Evolutionary conservation across 805 yeast genomes (phyloP).

Genomic region (Candida lessepsii): DNA sequence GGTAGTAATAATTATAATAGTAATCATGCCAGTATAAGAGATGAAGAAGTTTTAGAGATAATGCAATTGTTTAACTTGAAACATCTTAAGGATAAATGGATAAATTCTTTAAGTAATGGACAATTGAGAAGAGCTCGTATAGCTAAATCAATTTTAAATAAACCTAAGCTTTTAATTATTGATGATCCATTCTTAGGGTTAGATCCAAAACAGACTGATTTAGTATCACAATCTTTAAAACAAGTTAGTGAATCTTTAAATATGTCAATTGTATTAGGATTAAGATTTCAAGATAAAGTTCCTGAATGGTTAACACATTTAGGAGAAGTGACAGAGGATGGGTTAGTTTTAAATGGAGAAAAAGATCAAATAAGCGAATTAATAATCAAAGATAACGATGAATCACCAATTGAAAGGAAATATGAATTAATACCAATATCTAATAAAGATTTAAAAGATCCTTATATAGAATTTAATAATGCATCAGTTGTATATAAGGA

Average conservation of each 20-base stretch:
- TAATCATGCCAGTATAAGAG: constrained; percentile 21
- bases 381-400: constrained; percentile 3
- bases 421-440: constrained; percentile 11
- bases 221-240: constrained; percentile 55
- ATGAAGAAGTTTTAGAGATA: constrained; percentile 31
- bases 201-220: constrained; percentile 67
- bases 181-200: constrained; percentile 94
- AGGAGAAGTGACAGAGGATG: constrained; percentile 57
- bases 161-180: constrained; percentile 65
- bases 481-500: constrained; percentile 69
- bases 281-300: constrained; percentile 68
- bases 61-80: constrained; percentile 47
- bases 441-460: constrained; percentile 5
- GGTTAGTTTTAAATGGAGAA: constrained; percentile 52
- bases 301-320: constrained; percentile 82
- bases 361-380: constrained; percentile 22
- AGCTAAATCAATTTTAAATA: constrained; percentile 66
- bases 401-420: constrained; percentile 16
- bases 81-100: constrained; percentile 68
- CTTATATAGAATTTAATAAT: constrained; percentile 47
- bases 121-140: constrained; percentile 88
- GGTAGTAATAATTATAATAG: constrained; percentile 53
- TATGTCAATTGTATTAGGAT: constrained; percentile 67
- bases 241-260: constrained; percentile 32
- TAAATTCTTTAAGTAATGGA: constrained; percentile 87